Percentiles rank a stretch among this genome's conserved stretches.
phyloP scores from a whole-genome alignment of 805 yeast species.

The Pichia rugopelliculosa region DNA sequence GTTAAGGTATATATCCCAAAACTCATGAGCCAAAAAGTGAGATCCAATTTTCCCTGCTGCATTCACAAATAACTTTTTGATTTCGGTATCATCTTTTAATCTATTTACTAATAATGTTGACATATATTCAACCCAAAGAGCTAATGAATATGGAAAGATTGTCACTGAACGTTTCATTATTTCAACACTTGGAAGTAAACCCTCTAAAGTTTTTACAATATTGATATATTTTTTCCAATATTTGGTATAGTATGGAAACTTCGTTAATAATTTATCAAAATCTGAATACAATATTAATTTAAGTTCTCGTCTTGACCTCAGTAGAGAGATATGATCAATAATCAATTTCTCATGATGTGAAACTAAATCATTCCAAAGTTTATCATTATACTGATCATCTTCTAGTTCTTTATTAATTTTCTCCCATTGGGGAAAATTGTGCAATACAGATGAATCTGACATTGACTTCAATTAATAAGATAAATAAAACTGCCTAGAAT shows the following conservation, averaged over 20 bases:
- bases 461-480: not conserved
- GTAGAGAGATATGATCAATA: constrained; percentile 14
- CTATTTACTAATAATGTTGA: constrained; percentile 41
- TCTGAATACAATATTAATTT: constrained; percentile 20
- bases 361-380: constrained; percentile 23
- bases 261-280: constrained; percentile 36
- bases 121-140: constrained; percentile 62
- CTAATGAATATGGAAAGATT: constrained; percentile 51
- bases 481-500: too few species aligned
- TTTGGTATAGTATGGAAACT: constrained; percentile 51
- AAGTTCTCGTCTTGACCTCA: constrained; percentile 14
- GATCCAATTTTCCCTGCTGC: constrained; percentile 51
- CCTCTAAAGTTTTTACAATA: constrained; percentile 48
- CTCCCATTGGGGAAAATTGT: constrained; percentile 26
- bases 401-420: constrained; percentile 13
- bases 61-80: constrained; percentile 38
- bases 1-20: constrained; percentile 76
- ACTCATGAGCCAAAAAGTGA: constrained; percentile 67
- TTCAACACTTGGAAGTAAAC: constrained; percentile 42
- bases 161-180: constrained; percentile 39
- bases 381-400: constrained; percentile 20
- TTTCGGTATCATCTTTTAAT: constrained; percentile 23
- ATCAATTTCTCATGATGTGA: constrained; percentile 20
- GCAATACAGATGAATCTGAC: constrained; percentile 4
- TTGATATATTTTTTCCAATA: constrained; percentile 60